phyloP scores from a whole-genome alignment of 352 stramenopile genomes.

The Globisporangium iwayamae region DNA sequence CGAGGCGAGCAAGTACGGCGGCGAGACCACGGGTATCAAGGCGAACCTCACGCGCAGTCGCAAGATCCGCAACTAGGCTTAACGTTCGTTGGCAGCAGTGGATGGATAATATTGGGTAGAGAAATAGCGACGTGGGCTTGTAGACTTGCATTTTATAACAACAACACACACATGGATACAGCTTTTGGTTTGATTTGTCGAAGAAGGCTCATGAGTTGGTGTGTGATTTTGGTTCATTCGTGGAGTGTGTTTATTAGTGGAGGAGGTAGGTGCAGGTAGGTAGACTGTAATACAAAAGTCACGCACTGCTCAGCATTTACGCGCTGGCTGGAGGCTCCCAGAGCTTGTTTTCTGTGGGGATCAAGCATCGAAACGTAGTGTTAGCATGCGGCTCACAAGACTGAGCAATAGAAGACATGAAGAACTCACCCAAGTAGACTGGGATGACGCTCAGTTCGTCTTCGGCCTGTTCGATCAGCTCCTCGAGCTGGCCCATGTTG shows the following conservation, averaged over 20 bases:
- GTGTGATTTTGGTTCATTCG: slow-evolving; percentile 3
- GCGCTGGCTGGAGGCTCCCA: slow-evolving; percentile 74
- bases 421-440: slow-evolving; percentile 74
- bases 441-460: slow-evolving; percentile 84
- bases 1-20: slow-evolving; percentile 84
- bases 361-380: background rate
- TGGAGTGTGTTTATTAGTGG: slow-evolving; percentile 15
- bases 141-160: slow-evolving; percentile 18
- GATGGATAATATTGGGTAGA: slow-evolving; percentile 13
- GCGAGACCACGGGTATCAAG: slow-evolving; percentile 90
- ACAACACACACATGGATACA: slow-evolving; percentile 5
- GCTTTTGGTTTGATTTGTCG: background rate
- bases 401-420: background rate
- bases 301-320: slow-evolving; percentile 17
- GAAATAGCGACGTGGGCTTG: slow-evolving; percentile 11
- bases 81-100: too few relatives aligned
- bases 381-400: background rate
- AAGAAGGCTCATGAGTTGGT: background rate
- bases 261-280: background rate
- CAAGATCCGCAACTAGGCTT: slow-evolving; percentile 83
- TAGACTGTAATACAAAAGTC: slow-evolving; percentile 8
- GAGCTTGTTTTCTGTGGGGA: slow-evolving; percentile 70
- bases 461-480: slow-evolving; percentile 85
- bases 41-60: slow-evolving; percentile 85
- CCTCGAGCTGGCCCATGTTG: slow-evolving; percentile 86